Conservation (phyloP, 495 filamentous ascomycete species). For the Hyphodiscus hymeniophilus region DNA sequence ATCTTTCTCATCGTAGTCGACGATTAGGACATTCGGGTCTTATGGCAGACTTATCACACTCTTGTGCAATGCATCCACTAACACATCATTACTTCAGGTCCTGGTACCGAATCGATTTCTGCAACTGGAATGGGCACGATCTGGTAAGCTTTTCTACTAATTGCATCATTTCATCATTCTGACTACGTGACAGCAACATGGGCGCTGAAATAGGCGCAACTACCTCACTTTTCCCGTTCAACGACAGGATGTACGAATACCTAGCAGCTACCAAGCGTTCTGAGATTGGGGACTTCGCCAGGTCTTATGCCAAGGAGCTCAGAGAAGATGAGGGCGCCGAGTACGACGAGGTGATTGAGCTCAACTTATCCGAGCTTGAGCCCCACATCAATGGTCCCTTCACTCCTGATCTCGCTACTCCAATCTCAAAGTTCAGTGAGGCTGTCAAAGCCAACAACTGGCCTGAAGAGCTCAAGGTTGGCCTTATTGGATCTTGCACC, state of each 20-base stretch:
- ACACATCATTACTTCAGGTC: no score
- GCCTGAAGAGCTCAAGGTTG: constrained; percentile 96
- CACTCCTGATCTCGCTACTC: constrained; percentile 98
- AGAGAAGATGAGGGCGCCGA: constrained; percentile 86
- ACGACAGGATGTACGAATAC: constrained; percentile 96
- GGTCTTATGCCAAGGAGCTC: constrained; percentile 77
- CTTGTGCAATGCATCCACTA: no score
- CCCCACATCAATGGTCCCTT: constrained; percentile 99
- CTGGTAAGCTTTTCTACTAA: no score
- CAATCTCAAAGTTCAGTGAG: constrained; percentile 94
- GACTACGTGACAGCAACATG: no score
- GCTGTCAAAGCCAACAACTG: constrained; percentile 90
- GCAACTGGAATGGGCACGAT: constrained; percentile 62
- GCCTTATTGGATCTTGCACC: constrained; percentile 95
- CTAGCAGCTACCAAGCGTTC: constrained; percentile 85
- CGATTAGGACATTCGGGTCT: no score
- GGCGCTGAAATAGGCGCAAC: constrained; percentile 91
- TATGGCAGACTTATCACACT: no score
- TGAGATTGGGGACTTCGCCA: constrained; percentile 83
- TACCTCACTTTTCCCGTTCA: constrained; percentile 98
- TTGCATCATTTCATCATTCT: no score
- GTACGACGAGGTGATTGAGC: constrained; percentile 94
- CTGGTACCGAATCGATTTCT: constrained; percentile 63
- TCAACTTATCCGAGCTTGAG: constrained; percentile 91
- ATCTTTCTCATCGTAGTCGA: no score